Base-by-base conservation (phyloP, 129 eudicot genomes). In the Flaveria ramosissima region DNA sequence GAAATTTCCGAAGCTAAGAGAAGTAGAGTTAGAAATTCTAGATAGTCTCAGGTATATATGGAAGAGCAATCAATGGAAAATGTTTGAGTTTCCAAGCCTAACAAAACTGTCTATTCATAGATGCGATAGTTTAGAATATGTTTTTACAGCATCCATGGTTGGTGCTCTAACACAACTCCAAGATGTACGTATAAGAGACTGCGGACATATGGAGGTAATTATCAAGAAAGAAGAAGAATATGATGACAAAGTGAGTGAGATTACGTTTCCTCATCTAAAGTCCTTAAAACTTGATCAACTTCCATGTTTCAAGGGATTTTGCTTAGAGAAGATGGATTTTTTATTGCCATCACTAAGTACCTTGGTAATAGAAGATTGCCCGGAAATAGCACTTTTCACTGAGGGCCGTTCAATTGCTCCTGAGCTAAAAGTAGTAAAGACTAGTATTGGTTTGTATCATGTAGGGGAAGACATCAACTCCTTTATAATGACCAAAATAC, bases 401-500 rank as follows among this genome's bases (percentile, higher is more conserved):
- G 8, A 17, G 23, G 77, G 77, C 3, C 46, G n/a, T 41, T 12
- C 23, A 0, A 8, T 41, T 14, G 19, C 67, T 56, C 77, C 53
- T 1, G 6, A 56, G 67, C 39, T 72, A 39, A 72, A 19, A 39
- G 2, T 16, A 32, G 43, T 36, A 6, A 51, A 72, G 45, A 72
- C 53, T 36, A 20, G 21, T 4, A 36, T 32, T 20, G 67, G 68
- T 21, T 2, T 41, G 10, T 23, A 19, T 68, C 2, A 42, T 4
- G 36, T 1, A 50, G 41, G 14, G 6, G 75, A 50, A 48, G 75
- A 50, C 72, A 42, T 68, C 72, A 68, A 43, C 69, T 63, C 48
- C 51, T 32, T 66, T 12, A 21, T 66, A 8, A 7, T 8, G 12
- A 66, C 13, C 51, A 39, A 64, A 64, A 64, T 3, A 2, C 12